A percentile compares a stretch with the other conserved stretches of the same genome.
Conservation (phyloP, 305 asterid genomes). For the Vinca major region DNA sequence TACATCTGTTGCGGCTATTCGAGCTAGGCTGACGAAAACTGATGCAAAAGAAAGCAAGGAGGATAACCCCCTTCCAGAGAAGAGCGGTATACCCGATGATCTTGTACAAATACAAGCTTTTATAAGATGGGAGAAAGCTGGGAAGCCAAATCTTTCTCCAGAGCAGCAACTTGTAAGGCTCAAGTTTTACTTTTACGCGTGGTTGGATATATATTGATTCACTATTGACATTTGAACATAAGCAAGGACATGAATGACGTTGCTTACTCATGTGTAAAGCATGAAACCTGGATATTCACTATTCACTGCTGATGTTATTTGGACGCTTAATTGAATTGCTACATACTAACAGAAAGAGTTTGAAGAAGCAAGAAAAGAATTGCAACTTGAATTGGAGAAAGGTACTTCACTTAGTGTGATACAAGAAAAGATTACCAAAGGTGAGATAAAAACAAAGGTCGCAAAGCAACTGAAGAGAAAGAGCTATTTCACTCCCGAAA, state of each 20-base stretch:
- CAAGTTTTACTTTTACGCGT: slow-evolving; percentile 8
- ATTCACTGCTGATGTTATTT: slow-evolving; percentile 1
- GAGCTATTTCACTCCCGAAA: slow-evolving; percentile 28
- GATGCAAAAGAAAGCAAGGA: slow-evolving; percentile 35
- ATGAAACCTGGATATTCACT: neutral
- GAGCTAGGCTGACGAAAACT: slow-evolving; percentile 47
- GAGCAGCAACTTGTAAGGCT: slow-evolving; percentile 65
- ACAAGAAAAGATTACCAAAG: slow-evolving; percentile 48
- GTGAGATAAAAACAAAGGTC: slow-evolving; percentile 59
- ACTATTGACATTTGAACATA: neutral
- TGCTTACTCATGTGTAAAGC: neutral
- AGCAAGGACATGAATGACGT: neutral
- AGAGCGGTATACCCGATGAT: slow-evolving; percentile 58
- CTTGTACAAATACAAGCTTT: slow-evolving; percentile 72
- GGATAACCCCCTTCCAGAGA: slow-evolving; percentile 38
- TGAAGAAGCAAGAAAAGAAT: slow-evolving; percentile 80
- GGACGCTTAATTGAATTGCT: slow-evolving; percentile 17
- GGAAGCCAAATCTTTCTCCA: slow-evolving; percentile 73
- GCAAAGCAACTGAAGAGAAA: slow-evolving; percentile 37
- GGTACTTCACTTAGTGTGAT: slow-evolving; percentile 62
- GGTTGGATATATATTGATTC: neutral
- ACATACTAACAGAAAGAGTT: slow-evolving; percentile 60
- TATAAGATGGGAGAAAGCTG: slow-evolving; percentile 87
- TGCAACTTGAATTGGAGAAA: slow-evolving; percentile 64
- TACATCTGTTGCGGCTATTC: slow-evolving; percentile 56